These are phyloP conservation scores for Cucumis cinereus DNA, from an alignment of 306 rosid species.

Conservation along the genomic window DNA sequence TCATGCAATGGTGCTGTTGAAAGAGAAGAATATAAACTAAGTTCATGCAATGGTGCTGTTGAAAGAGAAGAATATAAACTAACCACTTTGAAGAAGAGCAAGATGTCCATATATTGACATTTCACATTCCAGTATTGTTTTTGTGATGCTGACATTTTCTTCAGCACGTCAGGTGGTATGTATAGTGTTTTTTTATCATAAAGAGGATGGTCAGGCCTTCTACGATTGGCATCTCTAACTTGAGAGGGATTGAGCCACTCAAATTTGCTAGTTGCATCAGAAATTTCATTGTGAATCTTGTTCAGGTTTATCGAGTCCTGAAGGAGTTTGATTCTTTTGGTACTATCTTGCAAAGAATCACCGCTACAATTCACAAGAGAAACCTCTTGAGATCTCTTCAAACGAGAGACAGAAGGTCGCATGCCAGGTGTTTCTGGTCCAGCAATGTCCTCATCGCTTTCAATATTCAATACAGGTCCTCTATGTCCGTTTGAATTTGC, in stretches of 20 bases:
- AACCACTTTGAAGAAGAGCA: constrained; percentile 94
- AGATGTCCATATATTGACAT: constrained; percentile 83
- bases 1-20: background rate
- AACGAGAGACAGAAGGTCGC: constrained; percentile 35
- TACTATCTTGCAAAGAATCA: constrained; percentile 25
- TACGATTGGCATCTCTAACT: constrained; percentile 62
- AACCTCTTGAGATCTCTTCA: constrained; percentile 53
- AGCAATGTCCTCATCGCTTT: constrained; percentile 25
- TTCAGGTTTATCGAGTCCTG: constrained; percentile 26
- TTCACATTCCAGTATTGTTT: constrained; percentile 89
- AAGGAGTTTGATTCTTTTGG: constrained; percentile 52
- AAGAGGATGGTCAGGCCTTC: constrained; percentile 54
- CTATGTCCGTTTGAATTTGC: constrained; percentile 16
- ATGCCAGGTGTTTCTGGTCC: constrained; percentile 82
- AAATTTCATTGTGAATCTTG: constrained; percentile 27
- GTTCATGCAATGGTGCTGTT: background rate
- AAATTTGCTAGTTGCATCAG: constrained; percentile 59
- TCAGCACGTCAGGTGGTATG: constrained; percentile 68
- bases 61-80: constrained; percentile 16
- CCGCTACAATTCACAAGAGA: constrained; percentile 16
- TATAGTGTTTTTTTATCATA: constrained; percentile 57
- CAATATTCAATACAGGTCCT: constrained; percentile 13
- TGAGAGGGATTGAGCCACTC: constrained; percentile 85
- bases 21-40: constrained; percentile 23
- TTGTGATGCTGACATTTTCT: constrained; percentile 85